These are phyloP conservation scores for Arxiozyma slooffiae DNA, from an alignment of 1,139 yeast genomes.

Conservation along the genomic window DNA sequence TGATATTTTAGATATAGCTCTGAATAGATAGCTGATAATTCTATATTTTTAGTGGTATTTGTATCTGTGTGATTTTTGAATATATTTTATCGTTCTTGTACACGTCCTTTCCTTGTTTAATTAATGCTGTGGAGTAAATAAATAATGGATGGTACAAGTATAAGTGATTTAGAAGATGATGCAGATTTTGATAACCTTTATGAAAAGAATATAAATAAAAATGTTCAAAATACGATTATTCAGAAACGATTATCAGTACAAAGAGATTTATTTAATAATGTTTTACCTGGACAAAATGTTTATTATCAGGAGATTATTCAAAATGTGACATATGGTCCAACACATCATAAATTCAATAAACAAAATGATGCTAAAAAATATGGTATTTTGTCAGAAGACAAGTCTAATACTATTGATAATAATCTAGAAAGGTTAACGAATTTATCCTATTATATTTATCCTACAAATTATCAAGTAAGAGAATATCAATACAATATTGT, in stretches of 20 bases:
- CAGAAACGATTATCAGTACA: conserved; percentile 30
- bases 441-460: conserved; percentile 58
- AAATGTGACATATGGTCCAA: conserved; percentile 33
- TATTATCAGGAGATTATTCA: conserved; percentile 31
- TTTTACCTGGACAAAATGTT: conserved; percentile 26
- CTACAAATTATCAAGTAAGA: conserved; percentile 72
- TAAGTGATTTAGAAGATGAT: conserved; percentile 29
- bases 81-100: neutral
- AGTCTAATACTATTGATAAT: neutral
- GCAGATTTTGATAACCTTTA: conserved; percentile 29
- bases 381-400: neutral
- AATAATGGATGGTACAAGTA: conserved; percentile 13
- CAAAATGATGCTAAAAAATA: conserved; percentile 13
- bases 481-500: conserved; percentile 85
- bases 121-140: neutral
- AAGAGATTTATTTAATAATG: conserved; percentile 30
- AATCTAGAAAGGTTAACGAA: neutral
- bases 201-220: conserved; percentile 29
- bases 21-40: neutral
- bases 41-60: too few relatives aligned
- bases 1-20: too few relatives aligned
- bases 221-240: conserved; percentile 26
- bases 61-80: neutral
- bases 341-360: conserved; percentile 42
- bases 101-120: neutral